Evolutionary conservation across 352 stramenopile genomes (phyloP), one percentile per base, ranked within the genome.

Genomic region (Phytophthora kernoviae): DNA sequence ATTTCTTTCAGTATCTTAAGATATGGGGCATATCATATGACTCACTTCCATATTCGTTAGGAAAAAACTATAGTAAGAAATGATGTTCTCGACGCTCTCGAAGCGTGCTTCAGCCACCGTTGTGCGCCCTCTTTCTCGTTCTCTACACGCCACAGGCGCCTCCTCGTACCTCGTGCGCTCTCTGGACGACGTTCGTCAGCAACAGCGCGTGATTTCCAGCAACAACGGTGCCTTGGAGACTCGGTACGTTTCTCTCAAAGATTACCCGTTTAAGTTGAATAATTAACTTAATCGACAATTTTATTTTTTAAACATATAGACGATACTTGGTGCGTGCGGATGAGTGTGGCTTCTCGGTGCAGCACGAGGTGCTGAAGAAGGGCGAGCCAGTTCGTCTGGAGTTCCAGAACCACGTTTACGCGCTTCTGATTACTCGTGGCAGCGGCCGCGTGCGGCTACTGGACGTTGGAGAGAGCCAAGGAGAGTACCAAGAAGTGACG

Each of bases 321-420:
- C 83, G 83, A 44, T 87, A 89, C 55, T 43, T 93, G 5, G 70
- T 93, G 48, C 84, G 81, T 32, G 68, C 65, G n/a, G 81, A 93
- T 49, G 84, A 78, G 39, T 85, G 68, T 40, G 84, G 84, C 32
- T 93, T 93, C 63, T 93, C 84, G 12, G 33, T 93, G 60, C 84
- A 93, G 66, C 84, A 88, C 21, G 84, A 91, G 36, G 59, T 90
- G 22, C 68, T 93, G 14, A 73, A 77, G 49, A 87, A 89, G 49
- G 75, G 74, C 27, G 12, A 41, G 4, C 51, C 70, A 6, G 77
- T 87, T 55, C 74, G 68, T 14, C 73, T 93, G 17, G 73, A 81
- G 54, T 93, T 90, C 61, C 69, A 74, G 56, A 93, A 91, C 58
- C 84, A 93, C 67, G 84, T 91, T 50, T 89, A 82, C 58, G 81